phyloP scores from a whole-genome alignment of 2,329 filamentous ascomycete genomes.

The Cercospora zeae-maydis region DNA sequence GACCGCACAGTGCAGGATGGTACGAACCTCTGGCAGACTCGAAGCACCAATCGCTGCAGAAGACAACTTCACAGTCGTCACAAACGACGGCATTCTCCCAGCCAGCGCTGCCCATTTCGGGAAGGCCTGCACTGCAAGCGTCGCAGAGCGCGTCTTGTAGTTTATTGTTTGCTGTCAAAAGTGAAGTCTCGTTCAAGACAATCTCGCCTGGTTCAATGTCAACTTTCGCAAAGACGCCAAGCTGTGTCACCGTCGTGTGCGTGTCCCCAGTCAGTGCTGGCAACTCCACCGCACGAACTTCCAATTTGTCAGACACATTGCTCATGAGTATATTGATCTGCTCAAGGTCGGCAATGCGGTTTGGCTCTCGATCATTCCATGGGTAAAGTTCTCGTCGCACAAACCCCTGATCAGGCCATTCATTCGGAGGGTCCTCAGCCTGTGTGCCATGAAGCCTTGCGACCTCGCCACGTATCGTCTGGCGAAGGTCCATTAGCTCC shows the following conservation, averaged over 20 bases:
- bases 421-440: slow-evolving; percentile 11
- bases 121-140: slow-evolving; percentile 74
- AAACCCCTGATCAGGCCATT: slow-evolving; percentile 65
- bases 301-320: slow-evolving; percentile 72
- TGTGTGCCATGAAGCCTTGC: slow-evolving; percentile 23
- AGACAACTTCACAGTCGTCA: slow-evolving; percentile 57
- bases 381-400: slow-evolving; percentile 64
- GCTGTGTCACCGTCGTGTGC: slow-evolving; percentile 58
- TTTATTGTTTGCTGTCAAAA: slow-evolving; percentile 84
- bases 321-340: slow-evolving; percentile 69
- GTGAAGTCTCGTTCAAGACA: slow-evolving; percentile 76
- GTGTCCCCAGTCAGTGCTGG: slow-evolving; percentile 58
- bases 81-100: slow-evolving; percentile 42
- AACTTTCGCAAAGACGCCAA: slow-evolving; percentile 84
- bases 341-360: slow-evolving; percentile 56
- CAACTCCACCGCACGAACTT: slow-evolving; percentile 70
- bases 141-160: slow-evolving; percentile 85
- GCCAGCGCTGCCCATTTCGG: slow-evolving; percentile 37
- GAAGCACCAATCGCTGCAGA: slow-evolving; percentile 57
- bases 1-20: slow-evolving; percentile 57
- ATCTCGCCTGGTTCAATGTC: slow-evolving; percentile 73
- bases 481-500: slow-evolving; percentile 54
- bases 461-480: slow-evolving; percentile 45
- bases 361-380: slow-evolving; percentile 60
- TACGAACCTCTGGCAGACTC: slow-evolving; percentile 55